Base-by-base conservation (phyloP, 2,329 filamentous ascomycete genomes). In the Fusarium sp. region DNA sequence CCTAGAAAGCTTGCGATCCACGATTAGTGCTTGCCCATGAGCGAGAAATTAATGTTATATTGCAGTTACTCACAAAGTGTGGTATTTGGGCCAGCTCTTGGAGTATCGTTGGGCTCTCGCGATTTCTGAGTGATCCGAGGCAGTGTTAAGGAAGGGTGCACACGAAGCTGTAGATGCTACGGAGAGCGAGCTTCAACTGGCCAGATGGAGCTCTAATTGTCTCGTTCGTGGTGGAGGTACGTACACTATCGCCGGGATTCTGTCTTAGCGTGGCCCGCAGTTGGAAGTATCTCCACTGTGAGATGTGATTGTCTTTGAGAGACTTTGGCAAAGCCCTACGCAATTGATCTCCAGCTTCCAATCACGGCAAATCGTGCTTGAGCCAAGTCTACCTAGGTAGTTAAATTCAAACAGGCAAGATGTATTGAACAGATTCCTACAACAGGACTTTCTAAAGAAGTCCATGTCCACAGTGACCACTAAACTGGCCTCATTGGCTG, bases 141-240 rank as follows among this genome's bases (percentile, higher is more conserved):
- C 20, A 47, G 24, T 47, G 25, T n/a, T 25, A 42, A 29, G 18
- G 16, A 30, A 22, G n/a, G 27, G 53, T 56, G 46, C 18, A 51
- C 16, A 20, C 53, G 53, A 63, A 34, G 47, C 41, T 63, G 65
- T 52, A 51, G 63, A 67, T 67, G 69, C 57, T 72, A 46, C 59
- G 57, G 54, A 66, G 63, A 60, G 64, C 52, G 58, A 65, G 69
- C 63, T 64, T 56, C 65, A 75, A 74, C 74, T 69, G 74, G 74
- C 72, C 74, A 76, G 74, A 74, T 76, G 74, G 74, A 76, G 72
- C 72, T 76, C 54, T 52, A 67, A 68, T 44, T 58, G 64, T 55
- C 49, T 42, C 37, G 32, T 40, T 53, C 34, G 34, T 41, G 32
- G 34, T 53, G 18, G 34, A 59, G 67, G 68, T 72, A 75, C 73